Evolutionary conservation across 768 basidiomycete genomes (phyloP).

Genomic region (Mycena rebaudengoi): DNA sequence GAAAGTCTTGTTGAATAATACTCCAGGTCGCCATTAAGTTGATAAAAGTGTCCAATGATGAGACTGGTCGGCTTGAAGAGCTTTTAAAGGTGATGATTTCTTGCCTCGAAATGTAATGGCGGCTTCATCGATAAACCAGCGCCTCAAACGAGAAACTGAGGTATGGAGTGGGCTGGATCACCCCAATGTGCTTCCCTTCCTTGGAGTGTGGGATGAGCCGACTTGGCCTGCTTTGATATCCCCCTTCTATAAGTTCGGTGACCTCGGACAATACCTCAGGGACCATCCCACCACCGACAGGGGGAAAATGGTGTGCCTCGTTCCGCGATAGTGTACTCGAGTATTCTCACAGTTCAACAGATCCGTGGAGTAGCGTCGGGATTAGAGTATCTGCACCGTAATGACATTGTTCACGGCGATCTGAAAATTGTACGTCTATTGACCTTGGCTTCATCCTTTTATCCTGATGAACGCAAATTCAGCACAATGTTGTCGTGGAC

Average conservation of each 20-base stretch:
- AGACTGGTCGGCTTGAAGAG: conserved; percentile 1
- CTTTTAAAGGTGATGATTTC: neutral
- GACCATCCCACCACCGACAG: neutral
- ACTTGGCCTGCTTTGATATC: conserved; percentile 11
- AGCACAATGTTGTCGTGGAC: no score
- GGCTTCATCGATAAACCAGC: neutral
- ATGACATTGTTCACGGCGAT: conserved; percentile 34
- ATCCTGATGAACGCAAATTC: no score
- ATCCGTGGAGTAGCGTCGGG: conserved; percentile 28
- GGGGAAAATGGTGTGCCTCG: neutral
- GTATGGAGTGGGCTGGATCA: conserved; percentile 20
- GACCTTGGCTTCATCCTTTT: no score
- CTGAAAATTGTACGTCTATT: conserved; percentile 33
- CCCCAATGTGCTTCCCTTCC: conserved; percentile 21
- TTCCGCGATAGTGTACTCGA: no score
- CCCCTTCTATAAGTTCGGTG: conserved; percentile 13
- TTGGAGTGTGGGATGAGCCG: conserved; percentile 20
- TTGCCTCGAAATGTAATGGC: neutral
- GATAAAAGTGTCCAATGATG: conserved; percentile 5
- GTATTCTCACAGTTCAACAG: no score
- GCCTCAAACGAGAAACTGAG: conserved; percentile 11
- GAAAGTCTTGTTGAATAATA: neutral
- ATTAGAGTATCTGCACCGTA: conserved; percentile 29
- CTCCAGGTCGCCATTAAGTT: conserved; percentile 14
- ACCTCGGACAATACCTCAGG: conserved; percentile 5